These are phyloP conservation scores for Lipomyces anomalus DNA, from an alignment of 805 yeast species.

Conservation along the genomic window DNA sequence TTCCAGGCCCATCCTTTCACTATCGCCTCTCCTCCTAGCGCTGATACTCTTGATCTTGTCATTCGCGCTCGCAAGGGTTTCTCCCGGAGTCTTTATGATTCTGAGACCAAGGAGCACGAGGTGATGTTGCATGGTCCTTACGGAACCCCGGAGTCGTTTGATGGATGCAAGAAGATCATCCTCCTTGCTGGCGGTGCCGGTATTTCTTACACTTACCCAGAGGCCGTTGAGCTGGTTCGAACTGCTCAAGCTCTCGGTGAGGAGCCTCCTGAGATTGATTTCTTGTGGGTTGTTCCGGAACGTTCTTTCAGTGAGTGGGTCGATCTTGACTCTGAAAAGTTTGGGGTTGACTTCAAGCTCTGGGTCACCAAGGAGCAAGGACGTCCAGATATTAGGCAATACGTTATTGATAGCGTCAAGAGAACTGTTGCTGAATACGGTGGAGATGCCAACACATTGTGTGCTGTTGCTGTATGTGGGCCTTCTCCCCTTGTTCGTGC, in stretches of 20 bases:
- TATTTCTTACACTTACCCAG: slow-evolving; percentile 31
- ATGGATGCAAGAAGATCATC: slow-evolving; percentile 24
- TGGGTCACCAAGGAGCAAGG: slow-evolving; percentile 32
- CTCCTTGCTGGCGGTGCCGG: slow-evolving; percentile 34
- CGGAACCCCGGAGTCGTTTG: slow-evolving; percentile 17
- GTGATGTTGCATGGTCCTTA: slow-evolving; percentile 24
- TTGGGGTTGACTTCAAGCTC: slow-evolving; percentile 25
- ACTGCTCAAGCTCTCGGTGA: slow-evolving; percentile 14
- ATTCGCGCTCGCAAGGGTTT: slow-evolving; percentile 32
- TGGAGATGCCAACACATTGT: slow-evolving; percentile 17
- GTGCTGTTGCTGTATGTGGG: slow-evolving; percentile 31
- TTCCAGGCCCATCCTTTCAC: slow-evolving; percentile 25
- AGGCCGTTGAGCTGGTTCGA: slow-evolving; percentile 20
- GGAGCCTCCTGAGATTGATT: slow-evolving; percentile 24
- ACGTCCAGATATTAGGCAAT: slow-evolving; percentile 27
- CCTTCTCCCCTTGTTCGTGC: slow-evolving; percentile 29
- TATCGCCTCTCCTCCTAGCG: slow-evolving; percentile 24
- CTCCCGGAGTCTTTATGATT: slow-evolving; percentile 24
- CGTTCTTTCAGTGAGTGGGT: slow-evolving; percentile 27
- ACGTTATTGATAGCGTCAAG: slow-evolving; percentile 20
- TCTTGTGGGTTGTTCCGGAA: slow-evolving; percentile 32
- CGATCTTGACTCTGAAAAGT: slow-evolving; percentile 24
- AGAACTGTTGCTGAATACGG: slow-evolving; percentile 14
- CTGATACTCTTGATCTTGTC: slow-evolving; percentile 27
- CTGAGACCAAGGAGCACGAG: slow-evolving; percentile 18